Base-by-base conservation (phyloP, 2,329 filamentous ascomycete genomes). In the Conoideocrella luteorostrata region DNA sequence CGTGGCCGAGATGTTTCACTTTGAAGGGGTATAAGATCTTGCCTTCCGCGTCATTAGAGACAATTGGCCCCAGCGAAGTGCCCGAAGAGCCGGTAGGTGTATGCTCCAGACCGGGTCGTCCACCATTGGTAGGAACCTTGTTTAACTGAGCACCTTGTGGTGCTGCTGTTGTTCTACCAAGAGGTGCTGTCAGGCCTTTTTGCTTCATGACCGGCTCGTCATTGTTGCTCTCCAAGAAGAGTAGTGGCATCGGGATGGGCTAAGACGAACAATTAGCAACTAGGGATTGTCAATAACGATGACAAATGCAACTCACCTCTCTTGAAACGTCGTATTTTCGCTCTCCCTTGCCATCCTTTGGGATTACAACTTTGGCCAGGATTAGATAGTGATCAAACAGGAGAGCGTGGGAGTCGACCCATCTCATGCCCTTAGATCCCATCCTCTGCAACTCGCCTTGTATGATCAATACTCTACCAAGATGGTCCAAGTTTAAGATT, bases 331-430 rank as follows among this genome's bases (percentile, higher is more conserved):
- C 93, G 54, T 93, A 98, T 55, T 87, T 88, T 65, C 85, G 93
- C 43, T 84, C 76, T n/a, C 77, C 78, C 38, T 78, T 79, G 35
- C 80, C 75, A 35, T 82, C 78, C 56, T 89, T 88, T 36, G 81
- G 72, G 10, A 76, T 72, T 4, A 82, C 73, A 7, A 88, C 75
- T 69, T 98, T 98, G 30, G 93, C 86, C 35, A 98, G 69, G 26
- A 98, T 90, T 29, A 98, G 75, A 62, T 96, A 98, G 65, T 98
- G 90, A 57, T 98, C 94, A 58, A 98, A 97, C 0, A 98, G 75
- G 36, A 98, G 77, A 3, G 88, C 89, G 60, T 96, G 89, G 0
- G 88, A 94, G 56, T 98, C 93, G 7, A 97, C 82, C 84, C 91
- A 95, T 50, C 84, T 84, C 59, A 97, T 93, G 45, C 89, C 82